Conservation (phyloP, 768 basidiomycete genomes). For the Pholiota conissans region DNA sequence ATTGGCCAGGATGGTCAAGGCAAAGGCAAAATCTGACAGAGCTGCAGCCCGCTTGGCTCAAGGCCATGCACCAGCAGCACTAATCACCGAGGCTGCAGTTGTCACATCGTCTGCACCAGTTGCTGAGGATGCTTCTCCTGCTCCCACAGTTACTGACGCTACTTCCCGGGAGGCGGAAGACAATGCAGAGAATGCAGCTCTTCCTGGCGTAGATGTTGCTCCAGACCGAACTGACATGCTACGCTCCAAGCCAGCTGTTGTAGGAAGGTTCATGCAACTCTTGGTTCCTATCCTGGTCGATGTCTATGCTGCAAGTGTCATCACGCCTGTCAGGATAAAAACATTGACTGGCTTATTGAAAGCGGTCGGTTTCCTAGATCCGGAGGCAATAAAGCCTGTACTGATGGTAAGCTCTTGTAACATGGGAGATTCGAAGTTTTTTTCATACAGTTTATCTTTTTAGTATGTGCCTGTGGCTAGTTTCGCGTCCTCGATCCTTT, state of each 20-base stretch:
- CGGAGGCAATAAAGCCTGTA: conserved; percentile 71
- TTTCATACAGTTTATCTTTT: conserved; percentile 12
- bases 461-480: conserved; percentile 94
- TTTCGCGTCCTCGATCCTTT: conserved; percentile 92
- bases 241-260: conserved; percentile 70
- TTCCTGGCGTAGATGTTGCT: conserved; percentile 31
- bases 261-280: conserved; percentile 82
- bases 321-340: conserved; percentile 83
- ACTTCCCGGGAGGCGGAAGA: conserved; percentile 44
- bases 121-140: conserved; percentile 25
- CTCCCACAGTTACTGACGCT: conserved; percentile 21
- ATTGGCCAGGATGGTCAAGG: conserved; percentile 71
- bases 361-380: conserved; percentile 86
- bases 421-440: conserved; percentile 1
- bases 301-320: conserved; percentile 98
- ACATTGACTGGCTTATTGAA: conserved; percentile 87
- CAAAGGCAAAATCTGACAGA: conserved; percentile 81
- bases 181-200: conserved; percentile 29
- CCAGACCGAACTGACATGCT: conserved; percentile 74
- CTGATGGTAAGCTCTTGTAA: conserved; percentile 58
- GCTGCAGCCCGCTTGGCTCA: conserved; percentile 63
- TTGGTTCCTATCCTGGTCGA: conserved; percentile 94
- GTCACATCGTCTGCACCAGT: conserved; percentile 24
- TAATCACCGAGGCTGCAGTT: conserved; percentile 25
- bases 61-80: conserved; percentile 16